Conservation (phyloP, 345 rosid genomes). For the Eucalyptus paniculata region DNA sequence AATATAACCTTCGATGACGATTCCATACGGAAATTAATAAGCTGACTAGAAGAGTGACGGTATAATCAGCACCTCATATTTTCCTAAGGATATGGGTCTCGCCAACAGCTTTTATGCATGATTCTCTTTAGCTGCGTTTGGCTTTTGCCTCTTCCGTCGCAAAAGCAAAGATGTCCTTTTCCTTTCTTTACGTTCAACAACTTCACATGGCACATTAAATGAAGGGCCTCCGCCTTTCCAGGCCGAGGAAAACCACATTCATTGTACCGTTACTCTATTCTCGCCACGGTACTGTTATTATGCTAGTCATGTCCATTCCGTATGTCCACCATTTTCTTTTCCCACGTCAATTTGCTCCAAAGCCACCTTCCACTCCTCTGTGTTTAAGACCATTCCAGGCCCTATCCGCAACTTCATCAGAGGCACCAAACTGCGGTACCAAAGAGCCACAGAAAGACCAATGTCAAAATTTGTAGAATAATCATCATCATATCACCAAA, state of each 20-base stretch:
- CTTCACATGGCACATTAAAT: no score
- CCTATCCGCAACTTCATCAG: neutral
- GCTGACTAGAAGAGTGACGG: neutral
- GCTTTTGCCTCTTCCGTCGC: no score
- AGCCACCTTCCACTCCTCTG: neutral
- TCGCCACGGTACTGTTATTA: neutral
- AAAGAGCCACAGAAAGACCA: neutral
- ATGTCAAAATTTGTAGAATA: neutral
- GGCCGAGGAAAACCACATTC: no score
- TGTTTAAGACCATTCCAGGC: neutral
- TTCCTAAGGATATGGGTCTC: neutral
- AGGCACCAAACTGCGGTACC: neutral
- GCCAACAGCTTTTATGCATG: neutral
- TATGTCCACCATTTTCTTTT: neutral
- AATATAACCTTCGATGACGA: neutral
- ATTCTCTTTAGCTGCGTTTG: no score
- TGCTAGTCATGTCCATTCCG: neutral
- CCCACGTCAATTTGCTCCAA: neutral
- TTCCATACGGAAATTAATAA: neutral
- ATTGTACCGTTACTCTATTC: neutral
- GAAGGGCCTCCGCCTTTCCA: no score
- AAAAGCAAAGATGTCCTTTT: no score
- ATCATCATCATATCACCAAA: neutral
- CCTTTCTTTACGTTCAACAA: no score
- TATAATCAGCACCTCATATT: neutral